Evolutionary conservation across 1,139 yeast genomes (phyloP).

Genomic region (Trichomonascaceae sp.): DNA sequence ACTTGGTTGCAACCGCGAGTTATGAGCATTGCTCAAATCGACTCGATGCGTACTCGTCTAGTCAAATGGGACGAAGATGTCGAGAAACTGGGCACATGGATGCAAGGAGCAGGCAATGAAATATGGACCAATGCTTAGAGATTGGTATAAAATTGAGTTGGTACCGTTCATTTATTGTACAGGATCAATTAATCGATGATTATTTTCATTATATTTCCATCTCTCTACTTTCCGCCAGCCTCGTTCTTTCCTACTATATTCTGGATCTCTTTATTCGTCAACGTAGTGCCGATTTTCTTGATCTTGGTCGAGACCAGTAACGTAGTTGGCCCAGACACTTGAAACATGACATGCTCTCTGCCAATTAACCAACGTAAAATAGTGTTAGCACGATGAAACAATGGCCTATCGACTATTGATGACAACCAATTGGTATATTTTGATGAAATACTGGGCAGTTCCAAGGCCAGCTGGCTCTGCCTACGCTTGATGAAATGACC

Average conservation of each 20-base stretch:
- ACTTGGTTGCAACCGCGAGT: conserved; percentile 97
- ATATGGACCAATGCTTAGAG: conserved; percentile 41
- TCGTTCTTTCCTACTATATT: conserved; percentile 1
- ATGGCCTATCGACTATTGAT: conserved; percentile 2
- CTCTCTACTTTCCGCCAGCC: neutral
- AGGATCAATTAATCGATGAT: neutral
- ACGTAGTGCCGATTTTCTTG: conserved; percentile 1
- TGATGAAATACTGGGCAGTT: conserved; percentile 16
- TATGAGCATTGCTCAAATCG: conserved; percentile 74
- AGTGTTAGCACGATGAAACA: conserved; percentile 6
- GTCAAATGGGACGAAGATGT: conserved; percentile 75
- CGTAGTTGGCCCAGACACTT: conserved; percentile 5
- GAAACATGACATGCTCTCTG: conserved; percentile 5
- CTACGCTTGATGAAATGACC: conserved; percentile 16
- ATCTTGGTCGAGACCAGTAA: conserved; percentile 1
- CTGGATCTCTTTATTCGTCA: conserved; percentile 5
- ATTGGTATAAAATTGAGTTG: neutral
- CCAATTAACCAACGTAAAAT: conserved; percentile 6
- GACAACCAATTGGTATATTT: neutral
- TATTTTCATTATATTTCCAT: neutral
- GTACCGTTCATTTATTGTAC: neutral
- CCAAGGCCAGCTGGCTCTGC: conserved; percentile 17
- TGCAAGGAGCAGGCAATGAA: conserved; percentile 52
- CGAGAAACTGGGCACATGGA: conserved; percentile 53
- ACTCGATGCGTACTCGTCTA: conserved; percentile 66